phyloP scores from a whole-genome alignment of 192 early-diverging fungal species.

The Mortierella claussenii region DNA sequence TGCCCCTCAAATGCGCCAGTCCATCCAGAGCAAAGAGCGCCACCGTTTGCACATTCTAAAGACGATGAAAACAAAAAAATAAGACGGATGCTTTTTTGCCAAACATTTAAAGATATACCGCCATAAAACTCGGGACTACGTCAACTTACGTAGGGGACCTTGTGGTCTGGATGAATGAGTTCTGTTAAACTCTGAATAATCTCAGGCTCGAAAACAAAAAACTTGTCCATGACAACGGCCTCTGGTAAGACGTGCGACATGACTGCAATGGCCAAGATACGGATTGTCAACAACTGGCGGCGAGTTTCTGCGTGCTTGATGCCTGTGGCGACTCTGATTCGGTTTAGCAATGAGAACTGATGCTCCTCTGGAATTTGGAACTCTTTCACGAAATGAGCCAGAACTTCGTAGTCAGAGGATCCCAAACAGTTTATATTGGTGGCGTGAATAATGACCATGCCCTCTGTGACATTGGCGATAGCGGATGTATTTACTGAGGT shows the following conservation, averaged over 20 bases:
- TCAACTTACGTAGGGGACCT: constrained; percentile 65
- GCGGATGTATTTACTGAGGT: too few species aligned
- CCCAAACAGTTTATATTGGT: constrained; percentile 48
- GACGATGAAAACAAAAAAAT: background rate
- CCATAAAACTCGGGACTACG: too few species aligned
- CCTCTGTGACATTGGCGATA: constrained; percentile 47
- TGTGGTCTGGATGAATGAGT: constrained; percentile 73
- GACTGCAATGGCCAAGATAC: constrained; percentile 83
- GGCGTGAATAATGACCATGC: constrained; percentile 67
- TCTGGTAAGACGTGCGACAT: constrained; percentile 74
- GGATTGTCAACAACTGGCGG: constrained; percentile 72
- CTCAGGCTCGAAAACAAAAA: constrained; percentile 92
- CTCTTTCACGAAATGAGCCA: constrained; percentile 70
- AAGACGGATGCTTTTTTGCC: too few species aligned
- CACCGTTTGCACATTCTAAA: constrained; percentile 78
- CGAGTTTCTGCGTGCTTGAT: constrained; percentile 61
- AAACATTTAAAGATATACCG: background rate
- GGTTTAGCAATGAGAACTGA: constrained; percentile 81
- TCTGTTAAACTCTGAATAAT: constrained; percentile 82
- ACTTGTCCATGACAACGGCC: constrained; percentile 69
- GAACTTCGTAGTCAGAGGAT: constrained; percentile 61
- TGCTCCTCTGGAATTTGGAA: constrained; percentile 78
- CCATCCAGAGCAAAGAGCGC: constrained; percentile 87
- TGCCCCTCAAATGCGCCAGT: constrained; percentile 80
- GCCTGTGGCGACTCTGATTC: constrained; percentile 79